Percentiles rank a stretch among this genome's conserved stretches.
Evolutionary conservation across 139 green algal genomes (phyloP).

Genomic region (Spirogloea muscicola): DNA sequence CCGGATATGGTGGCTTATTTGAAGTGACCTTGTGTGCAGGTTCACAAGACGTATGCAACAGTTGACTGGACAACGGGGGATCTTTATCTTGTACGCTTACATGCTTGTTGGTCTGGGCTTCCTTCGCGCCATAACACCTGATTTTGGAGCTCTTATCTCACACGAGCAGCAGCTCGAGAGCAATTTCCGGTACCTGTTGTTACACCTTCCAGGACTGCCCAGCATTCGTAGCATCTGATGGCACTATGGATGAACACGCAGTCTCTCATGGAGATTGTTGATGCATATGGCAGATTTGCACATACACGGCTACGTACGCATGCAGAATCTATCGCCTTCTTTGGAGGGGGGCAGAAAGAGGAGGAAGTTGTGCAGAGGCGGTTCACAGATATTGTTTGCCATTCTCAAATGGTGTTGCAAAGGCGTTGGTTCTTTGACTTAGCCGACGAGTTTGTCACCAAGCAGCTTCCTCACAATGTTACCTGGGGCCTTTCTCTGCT

Average conservation of each 20-base stretch:
- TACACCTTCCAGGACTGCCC: background rate
- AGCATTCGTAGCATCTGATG: too few relatives aligned
- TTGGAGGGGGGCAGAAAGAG: constrained; percentile 23
- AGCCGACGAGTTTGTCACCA: constrained; percentile 77
- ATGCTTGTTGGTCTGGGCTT: constrained; percentile 55
- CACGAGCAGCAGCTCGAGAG: constrained; percentile 44
- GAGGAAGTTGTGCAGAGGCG: constrained; percentile 9
- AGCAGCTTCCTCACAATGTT: constrained; percentile 75
- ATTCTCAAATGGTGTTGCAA: constrained; percentile 9
- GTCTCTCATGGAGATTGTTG: constrained; percentile 47
- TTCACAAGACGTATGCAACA: constrained; percentile 29
- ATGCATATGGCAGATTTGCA: constrained; percentile 52
- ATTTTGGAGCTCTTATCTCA: constrained; percentile 44
- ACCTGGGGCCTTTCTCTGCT: constrained; percentile 73
- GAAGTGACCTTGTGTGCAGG: constrained; percentile 1
- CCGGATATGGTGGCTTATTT: background rate
- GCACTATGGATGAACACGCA: constrained; percentile 69
- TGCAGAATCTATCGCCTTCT: constrained; percentile 34
- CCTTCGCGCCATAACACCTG: constrained; percentile 47
- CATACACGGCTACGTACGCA: constrained; percentile 40
- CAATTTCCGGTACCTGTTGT: constrained; percentile 22
- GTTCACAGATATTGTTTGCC: constrained; percentile 4
- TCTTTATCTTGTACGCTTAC: constrained; percentile 69
- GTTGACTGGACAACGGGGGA: constrained; percentile 53
- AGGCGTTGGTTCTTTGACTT: constrained; percentile 60